Evolutionary conservation across 2,329 filamentous ascomycete species (phyloP), one percentile per base, ranked within the genome.

Genomic region (Aureobasidium sp.): DNA sequence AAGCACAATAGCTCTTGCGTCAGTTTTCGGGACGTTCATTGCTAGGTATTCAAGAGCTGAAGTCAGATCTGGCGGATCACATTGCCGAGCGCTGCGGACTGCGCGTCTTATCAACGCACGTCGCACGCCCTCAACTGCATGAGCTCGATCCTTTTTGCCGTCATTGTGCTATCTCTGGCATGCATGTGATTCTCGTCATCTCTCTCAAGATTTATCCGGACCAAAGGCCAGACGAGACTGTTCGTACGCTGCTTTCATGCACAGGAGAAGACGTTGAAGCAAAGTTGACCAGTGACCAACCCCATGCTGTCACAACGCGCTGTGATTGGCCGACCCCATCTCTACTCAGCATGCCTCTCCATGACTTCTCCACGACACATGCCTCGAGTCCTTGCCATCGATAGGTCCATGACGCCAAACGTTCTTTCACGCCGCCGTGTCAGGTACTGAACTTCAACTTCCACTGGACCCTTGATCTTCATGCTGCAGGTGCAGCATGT

Each of bases 381-480:
- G 55, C 55, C 27, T 49, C 55, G 36, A 49, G 55, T 59, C 32
- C 55, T 59, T 30, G 55, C 34, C 36, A 21, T 49, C 44, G 1
- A 59, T 59, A 59, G 55, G 55, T 32, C 34, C 55, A 48, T 34
- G 42, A 30, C 21, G 11, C 29, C 21, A 59, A 59, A 59, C 55
- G 41, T 41, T 49, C 44, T 59, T 59, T 49, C 44, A 59, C 55
- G 55, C 55, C 44, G 55, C 55, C 44, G 44, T 59, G 55, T 49
- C 44, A 34, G 44, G 54, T 47, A 36, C 42, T 58, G 54, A 16
- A 29, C 21, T 11, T 8, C 54, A 36, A 44, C 37, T 32, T 25
- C 27, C 34, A 21, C 27, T 36, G 44, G 55, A 48, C 55, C 55
- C 55, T 59, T 49, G 55, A 59, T 59, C 55, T 49, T 49, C 55